A percentile compares a stretch with the other conserved stretches of the same genome.
Conservation (phyloP, 805 yeast genomes). For the Pichia insulana region DNA sequence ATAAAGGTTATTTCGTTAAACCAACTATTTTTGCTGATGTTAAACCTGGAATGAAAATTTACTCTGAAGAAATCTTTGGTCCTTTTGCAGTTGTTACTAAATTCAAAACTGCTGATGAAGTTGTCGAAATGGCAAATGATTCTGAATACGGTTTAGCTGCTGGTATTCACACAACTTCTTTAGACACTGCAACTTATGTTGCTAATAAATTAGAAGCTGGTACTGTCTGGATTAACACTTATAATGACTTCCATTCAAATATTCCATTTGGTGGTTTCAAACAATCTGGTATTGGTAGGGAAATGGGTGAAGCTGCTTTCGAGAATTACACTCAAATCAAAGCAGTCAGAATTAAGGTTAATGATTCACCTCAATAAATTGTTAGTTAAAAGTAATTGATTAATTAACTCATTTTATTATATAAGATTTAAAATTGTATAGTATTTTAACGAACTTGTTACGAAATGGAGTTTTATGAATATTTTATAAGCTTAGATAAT, state of each 20-base stretch:
- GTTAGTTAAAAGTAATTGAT: too few species aligned
- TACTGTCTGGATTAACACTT: conserved; percentile 73
- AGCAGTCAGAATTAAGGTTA: conserved; percentile 47
- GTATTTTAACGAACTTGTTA: too few species aligned
- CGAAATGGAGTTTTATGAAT: too few species aligned
- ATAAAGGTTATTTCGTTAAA: conserved; percentile 61
- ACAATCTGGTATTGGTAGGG: conserved; percentile 64
- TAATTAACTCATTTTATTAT: background rate
- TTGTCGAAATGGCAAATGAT: conserved; percentile 63
- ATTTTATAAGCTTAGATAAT: too few species aligned
- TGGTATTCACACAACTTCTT: conserved; percentile 68
- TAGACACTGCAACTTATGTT: conserved; percentile 58
- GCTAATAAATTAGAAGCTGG: conserved; percentile 67
- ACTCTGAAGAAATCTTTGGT: conserved; percentile 86
- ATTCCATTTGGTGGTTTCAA: conserved; percentile 70
- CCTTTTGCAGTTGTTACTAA: conserved; percentile 75
- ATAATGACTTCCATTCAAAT: conserved; percentile 56
- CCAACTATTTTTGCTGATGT: conserved; percentile 89
- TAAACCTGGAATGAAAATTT: conserved; percentile 61
- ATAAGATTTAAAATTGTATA: background rate
- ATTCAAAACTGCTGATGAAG: conserved; percentile 68
- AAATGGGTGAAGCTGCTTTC: conserved; percentile 61
- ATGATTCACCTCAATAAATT: conserved; percentile 17
- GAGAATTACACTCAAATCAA: conserved; percentile 58
- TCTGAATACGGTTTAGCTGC: conserved; percentile 82